Evolutionary conservation across 2,329 filamentous ascomycete genomes (phyloP).

Genomic region (Tolypocladium pustulatum): DNA sequence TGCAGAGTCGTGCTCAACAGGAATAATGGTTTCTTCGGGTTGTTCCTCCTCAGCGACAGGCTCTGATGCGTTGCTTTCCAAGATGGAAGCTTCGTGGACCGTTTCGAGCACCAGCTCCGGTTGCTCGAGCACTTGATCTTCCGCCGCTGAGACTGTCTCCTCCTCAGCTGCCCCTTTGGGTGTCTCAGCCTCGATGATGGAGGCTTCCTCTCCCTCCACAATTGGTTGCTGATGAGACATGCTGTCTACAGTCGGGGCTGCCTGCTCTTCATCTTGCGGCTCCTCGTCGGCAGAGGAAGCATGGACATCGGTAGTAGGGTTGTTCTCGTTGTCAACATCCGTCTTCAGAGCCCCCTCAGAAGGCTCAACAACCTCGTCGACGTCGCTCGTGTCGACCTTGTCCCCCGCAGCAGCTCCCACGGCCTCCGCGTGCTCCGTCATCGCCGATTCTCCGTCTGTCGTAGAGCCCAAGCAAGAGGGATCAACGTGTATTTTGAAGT

Average conservation of each 20-base stretch:
- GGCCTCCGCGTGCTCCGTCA: constrained; percentile 3
- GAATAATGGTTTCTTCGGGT: background rate
- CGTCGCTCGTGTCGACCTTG: background rate
- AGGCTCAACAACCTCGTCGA: background rate
- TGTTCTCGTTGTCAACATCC: background rate
- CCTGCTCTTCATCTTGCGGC: background rate
- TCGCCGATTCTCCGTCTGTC: constrained; percentile 3
- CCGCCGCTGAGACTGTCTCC: background rate
- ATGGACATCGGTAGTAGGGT: background rate
- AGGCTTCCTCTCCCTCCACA: background rate
- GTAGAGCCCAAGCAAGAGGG: constrained; percentile 28
- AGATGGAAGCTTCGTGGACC: background rate
- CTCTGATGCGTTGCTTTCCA: background rate
- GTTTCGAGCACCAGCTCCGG: background rate
- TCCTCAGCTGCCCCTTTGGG: background rate
- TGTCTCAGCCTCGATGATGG: background rate
- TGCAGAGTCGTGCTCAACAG: background rate
- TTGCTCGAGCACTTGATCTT: background rate
- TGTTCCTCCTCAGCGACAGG: background rate
- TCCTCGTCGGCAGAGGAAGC: background rate
- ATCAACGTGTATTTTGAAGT: constrained; percentile 40
- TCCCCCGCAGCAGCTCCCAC: background rate
- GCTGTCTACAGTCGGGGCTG: background rate
- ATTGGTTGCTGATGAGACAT: background rate
- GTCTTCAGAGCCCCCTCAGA: background rate